Conservation (phyloP, 2,329 filamentous ascomycete species). For the Gyromitra esculenta region DNA sequence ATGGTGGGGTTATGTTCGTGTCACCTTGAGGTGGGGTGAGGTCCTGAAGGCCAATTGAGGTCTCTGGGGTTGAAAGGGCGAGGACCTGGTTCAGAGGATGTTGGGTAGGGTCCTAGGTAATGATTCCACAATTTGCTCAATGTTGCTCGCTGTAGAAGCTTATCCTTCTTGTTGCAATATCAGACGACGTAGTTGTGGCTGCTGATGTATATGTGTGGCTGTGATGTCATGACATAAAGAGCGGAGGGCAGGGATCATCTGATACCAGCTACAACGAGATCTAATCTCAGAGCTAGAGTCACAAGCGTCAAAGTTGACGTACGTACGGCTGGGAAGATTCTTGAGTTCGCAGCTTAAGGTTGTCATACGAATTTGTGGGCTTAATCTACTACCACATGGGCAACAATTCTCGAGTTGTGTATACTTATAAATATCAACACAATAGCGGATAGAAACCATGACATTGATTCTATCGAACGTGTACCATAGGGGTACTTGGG, state of each 20-base stretch:
- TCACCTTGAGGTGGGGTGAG: slow-evolving; percentile 3
- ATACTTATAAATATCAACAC: background rate
- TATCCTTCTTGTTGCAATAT: slow-evolving; percentile 1
- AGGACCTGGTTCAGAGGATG: background rate
- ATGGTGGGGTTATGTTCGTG: slow-evolving; percentile 2
- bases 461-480: slow-evolving; percentile 16
- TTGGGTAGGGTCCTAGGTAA: background rate
- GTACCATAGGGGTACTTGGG: slow-evolving; percentile 31
- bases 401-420: too few species aligned
- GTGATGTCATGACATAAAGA: slow-evolving; percentile 22
- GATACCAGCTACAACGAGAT: slow-evolving; percentile 9
- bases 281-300: background rate
- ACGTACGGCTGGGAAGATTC: background rate
- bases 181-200: slow-evolving; percentile 19
- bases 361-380: too few species aligned
- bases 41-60: background rate
- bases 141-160: slow-evolving; percentile 11
- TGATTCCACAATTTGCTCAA: slow-evolving; percentile 8
- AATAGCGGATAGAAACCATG: background rate
- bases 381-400: too few species aligned
- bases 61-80: background rate
- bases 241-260: slow-evolving; percentile 10
- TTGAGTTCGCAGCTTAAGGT: too few species aligned
- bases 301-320: background rate
- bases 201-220: slow-evolving; percentile 11